A percentile compares a stretch with the other conserved stretches of the same genome.
Conservation (phyloP, 345 rosid species). For the Draba incana region DNA sequence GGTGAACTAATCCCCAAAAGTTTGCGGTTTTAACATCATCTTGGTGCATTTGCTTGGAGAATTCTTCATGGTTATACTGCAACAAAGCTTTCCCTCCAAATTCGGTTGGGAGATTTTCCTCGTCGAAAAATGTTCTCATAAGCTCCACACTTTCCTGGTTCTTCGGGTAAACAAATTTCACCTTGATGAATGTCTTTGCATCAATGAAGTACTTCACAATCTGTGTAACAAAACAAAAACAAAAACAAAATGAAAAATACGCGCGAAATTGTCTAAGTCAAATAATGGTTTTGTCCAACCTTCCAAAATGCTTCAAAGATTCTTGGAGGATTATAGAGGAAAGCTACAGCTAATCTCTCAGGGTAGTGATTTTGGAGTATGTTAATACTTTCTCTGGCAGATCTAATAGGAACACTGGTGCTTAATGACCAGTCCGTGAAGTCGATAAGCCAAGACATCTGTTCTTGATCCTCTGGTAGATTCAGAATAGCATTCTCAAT, state of each 20-base stretch:
- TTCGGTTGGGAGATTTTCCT: constrained; percentile 78
- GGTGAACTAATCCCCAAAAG: constrained; percentile 61
- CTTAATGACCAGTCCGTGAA: constrained; percentile 83
- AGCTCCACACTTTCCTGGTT: constrained; percentile 75
- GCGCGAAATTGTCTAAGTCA: neutral
- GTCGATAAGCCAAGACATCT: constrained; percentile 94
- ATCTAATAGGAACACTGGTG: constrained; percentile 70
- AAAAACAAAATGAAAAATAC: neutral
- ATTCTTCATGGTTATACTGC: constrained; percentile 81
- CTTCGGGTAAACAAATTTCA: constrained; percentile 93
- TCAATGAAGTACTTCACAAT: constrained; percentile 88
- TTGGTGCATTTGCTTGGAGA: constrained; percentile 71
- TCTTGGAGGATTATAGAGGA: constrained; percentile 91
- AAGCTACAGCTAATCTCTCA: constrained; percentile 87
- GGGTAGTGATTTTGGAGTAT: constrained; percentile 92
- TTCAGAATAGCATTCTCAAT: constrained; percentile 86
- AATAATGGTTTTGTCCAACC: constrained; percentile 49
- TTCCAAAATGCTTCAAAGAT: constrained; percentile 98
- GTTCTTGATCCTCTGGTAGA: constrained; percentile 91
- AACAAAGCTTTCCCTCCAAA: constrained; percentile 85
- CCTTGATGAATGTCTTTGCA: constrained; percentile 82
- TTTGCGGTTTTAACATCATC: constrained; percentile 71
- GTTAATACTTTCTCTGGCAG: constrained; percentile 74
- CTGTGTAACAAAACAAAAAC: constrained; percentile 44
- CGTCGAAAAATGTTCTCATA: constrained; percentile 73